A percentile compares a stretch with the other conserved stretches of the same genome.
These are phyloP conservation scores for Macadamia tetraphylla DNA, from an alignment of 164 flowering plant genomes.

Conservation along the genomic window DNA sequence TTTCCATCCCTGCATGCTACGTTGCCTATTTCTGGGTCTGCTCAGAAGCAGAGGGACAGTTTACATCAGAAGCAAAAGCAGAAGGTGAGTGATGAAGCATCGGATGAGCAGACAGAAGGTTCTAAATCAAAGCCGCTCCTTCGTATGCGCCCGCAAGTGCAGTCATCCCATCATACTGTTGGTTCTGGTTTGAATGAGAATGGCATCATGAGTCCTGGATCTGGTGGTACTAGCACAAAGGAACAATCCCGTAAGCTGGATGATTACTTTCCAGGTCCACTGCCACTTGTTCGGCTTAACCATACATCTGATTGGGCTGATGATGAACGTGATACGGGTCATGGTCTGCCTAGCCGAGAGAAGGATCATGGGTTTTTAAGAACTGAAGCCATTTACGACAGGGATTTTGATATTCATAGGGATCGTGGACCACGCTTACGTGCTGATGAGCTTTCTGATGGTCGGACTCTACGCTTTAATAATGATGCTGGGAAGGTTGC, in stretches of 20 bases:
- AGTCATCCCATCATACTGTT: slow-evolving; percentile 22
- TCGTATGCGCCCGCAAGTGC: slow-evolving; percentile 40
- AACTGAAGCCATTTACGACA: slow-evolving; percentile 48
- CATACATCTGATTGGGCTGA: slow-evolving; percentile 97
- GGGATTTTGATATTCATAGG: slow-evolving; percentile 71
- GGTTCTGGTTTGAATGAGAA: slow-evolving; percentile 26
- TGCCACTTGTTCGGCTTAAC: slow-evolving; percentile 62
- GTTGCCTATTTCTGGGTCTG: slow-evolving; percentile 40
- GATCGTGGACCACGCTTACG: slow-evolving; percentile 41
- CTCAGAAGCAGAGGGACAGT: slow-evolving; percentile 54
- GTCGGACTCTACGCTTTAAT: slow-evolving; percentile 40
- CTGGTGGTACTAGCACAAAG: slow-evolving; percentile 16
- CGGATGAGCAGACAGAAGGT: slow-evolving; percentile 29
- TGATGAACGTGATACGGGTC: slow-evolving; percentile 92
- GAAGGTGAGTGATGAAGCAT: slow-evolving; percentile 25
- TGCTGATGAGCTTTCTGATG: slow-evolving; percentile 31
- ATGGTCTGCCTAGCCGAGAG: slow-evolving; percentile 40
- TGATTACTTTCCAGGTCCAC: slow-evolving; percentile 53
- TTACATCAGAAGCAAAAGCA: slow-evolving; percentile 51
- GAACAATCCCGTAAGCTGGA: slow-evolving; percentile 42
- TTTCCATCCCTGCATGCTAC: slow-evolving; percentile 82
- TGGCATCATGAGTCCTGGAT: slow-evolving; percentile 17
- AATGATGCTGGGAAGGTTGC: slow-evolving; percentile 42
- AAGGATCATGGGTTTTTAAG: slow-evolving; percentile 51
- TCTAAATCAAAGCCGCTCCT: slow-evolving; percentile 20